Base-by-base conservation (phyloP, 805 yeast genomes). In the Ogataea allantospora region DNA sequence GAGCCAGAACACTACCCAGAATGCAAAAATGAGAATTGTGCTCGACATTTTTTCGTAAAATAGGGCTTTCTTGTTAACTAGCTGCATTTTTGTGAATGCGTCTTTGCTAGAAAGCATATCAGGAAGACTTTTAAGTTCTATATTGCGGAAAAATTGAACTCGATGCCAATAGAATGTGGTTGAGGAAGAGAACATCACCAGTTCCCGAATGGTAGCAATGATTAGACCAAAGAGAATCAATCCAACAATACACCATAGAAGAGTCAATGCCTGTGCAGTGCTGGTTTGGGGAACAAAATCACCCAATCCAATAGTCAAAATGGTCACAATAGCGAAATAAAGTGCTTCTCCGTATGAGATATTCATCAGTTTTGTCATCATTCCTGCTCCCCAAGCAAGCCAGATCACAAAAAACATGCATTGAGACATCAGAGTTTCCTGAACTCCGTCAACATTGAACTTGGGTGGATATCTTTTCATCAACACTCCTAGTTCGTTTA, bases 261-360 rank as follows among this genome's bases (percentile, higher is more conserved):
- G 63, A 1, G 74, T 65, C 44, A 84, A 60, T 0, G 79, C 80
- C 53, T 76, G 75, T 0, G 83, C 70, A 1, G 78, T 76, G 2
- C 69, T 62, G 1, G 71, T 59, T 0, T 40, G 24, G 0, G 95
- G 89, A 0, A 71, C 65, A 22, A 82, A 68, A 50, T 84, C 93
- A 25, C 96, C 96, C 12, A 81, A 66, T 0, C 96, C 96, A 19
- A 88, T 73, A 1, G 96, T 88, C 32, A 85, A 65, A 26, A 83
- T 64, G 0, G 95, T 79, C 1, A 84, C 88, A 8, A 76, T 73
- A 50, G 88, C 78, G 56, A 73, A 86, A 55, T 85, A 88, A 30
- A 86, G 55, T 0, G 85, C 78, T n/a, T 78, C 69, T 0, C 88
- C 88, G 54, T 72, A 84, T 1, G 71, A 65, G 7, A 77, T 51